phyloP scores from a whole-genome alignment of 352 stramenopile species.

The Phytophthora pinifolia region DNA sequence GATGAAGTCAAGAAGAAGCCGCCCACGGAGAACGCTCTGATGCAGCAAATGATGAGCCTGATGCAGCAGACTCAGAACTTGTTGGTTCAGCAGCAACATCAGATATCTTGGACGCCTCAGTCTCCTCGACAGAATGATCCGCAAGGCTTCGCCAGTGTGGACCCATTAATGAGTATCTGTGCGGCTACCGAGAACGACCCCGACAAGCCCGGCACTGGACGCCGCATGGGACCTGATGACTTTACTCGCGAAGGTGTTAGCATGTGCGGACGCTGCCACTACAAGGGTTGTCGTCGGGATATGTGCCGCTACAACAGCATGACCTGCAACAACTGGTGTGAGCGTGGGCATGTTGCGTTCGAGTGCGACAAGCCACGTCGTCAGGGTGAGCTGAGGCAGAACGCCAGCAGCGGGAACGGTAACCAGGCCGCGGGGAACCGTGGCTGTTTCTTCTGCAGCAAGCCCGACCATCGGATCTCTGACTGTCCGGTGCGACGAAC shows the following conservation, averaged over 20 bases:
- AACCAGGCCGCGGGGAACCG: neutral
- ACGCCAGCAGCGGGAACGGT: neutral
- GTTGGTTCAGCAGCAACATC: no score
- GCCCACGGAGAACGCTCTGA: no score
- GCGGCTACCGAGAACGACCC: neutral
- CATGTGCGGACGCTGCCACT: neutral
- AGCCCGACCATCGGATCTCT: neutral
- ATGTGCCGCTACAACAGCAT: conserved; percentile 1
- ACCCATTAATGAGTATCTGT: neutral
- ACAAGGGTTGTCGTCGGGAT: neutral
- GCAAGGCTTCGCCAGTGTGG: no score
- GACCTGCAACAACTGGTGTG: neutral
- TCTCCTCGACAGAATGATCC: no score
- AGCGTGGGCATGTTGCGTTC: neutral
- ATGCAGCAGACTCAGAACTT: no score
- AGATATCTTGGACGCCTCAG: no score
- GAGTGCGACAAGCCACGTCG: neutral
- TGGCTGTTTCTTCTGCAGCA: neutral
- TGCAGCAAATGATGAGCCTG: no score
- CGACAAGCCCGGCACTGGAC: neutral
- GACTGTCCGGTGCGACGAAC: neutral
- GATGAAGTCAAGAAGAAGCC: no score
- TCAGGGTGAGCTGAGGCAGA: neutral
- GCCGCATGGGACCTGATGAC: neutral
- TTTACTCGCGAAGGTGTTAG: neutral